Conservation (phyloP, 805 yeast species). For the Myxozyma geophila region DNA sequence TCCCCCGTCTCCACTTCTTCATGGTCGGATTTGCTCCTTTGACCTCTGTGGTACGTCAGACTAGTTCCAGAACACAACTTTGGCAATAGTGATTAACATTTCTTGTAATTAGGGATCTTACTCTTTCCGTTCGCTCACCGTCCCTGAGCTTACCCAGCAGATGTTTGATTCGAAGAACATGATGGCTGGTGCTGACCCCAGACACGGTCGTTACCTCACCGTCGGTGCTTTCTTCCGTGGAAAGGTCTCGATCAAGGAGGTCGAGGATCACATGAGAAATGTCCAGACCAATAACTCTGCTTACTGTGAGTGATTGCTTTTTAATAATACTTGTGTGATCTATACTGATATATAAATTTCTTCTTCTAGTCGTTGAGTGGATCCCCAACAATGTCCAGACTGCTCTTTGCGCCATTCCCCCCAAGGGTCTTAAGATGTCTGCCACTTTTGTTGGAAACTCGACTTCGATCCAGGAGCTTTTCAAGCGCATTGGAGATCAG, state of each 20-base stretch:
- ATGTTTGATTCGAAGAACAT: constrained; percentile 89
- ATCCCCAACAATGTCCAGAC: constrained; percentile 96
- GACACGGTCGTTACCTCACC: constrained; percentile 88
- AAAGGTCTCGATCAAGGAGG: constrained; percentile 90
- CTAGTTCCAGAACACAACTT: no score
- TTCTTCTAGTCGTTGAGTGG: constrained; percentile 78
- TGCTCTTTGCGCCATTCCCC: constrained; percentile 91
- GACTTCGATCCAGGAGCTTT: constrained; percentile 90
- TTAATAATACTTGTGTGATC: background rate
- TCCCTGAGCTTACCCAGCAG: constrained; percentile 93
- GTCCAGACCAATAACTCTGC: constrained; percentile 82
- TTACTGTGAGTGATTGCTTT: constrained; percentile 47
- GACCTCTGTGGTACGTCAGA: constrained; percentile 54
- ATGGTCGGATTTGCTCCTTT: constrained; percentile 96
- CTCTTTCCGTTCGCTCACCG: constrained; percentile 83
- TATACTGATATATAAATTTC: background rate
- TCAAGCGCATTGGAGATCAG: constrained; percentile 88
- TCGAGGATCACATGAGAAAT: constrained; percentile 89
- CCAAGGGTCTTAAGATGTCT: constrained; percentile 81
- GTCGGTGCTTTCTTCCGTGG: constrained; percentile 96
- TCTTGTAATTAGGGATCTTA: constrained; percentile 57
- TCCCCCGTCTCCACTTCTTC: constrained; percentile 94
- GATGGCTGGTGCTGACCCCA: constrained; percentile 97
- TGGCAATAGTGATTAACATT: background rate
- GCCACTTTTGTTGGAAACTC: constrained; percentile 95